Conservation (phyloP, 345 rosid genomes). For the Angophora floribunda region DNA sequence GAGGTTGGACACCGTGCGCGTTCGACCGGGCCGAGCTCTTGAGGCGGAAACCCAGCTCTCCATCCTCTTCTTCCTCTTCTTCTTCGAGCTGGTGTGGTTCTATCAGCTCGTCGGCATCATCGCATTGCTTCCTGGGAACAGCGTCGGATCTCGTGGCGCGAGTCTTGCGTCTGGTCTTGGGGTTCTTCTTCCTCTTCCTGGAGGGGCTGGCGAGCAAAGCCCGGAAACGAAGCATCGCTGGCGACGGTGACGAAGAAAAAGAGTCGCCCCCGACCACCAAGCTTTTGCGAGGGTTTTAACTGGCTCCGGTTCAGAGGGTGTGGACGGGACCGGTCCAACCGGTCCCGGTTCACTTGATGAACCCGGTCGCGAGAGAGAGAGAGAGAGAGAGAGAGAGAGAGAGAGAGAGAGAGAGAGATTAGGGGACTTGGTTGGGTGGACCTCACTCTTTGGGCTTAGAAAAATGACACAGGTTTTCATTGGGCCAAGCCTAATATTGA, state of each 20-base stretch:
- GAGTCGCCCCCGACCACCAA: not conserved
- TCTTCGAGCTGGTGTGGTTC: not conserved
- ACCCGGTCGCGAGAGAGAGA: not conserved
- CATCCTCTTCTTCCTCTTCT: conserved; percentile 22
- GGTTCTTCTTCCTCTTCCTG: conserved; percentile 11
- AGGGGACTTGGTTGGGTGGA: not conserved
- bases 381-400: not conserved
- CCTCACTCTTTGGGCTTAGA: not conserved
- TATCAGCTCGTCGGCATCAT: not conserved
- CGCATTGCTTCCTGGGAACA: conserved; percentile 2
- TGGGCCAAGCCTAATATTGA: not conserved
- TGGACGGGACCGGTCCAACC: not conserved
- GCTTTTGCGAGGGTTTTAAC: not conserved
- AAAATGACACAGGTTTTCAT: not conserved
- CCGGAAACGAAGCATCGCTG: not conserved
- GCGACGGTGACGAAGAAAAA: not conserved
- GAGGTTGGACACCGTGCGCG: conserved; percentile 72
- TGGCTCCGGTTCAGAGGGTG: not conserved
- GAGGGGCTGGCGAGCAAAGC: not conserved
- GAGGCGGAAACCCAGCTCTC: conserved; percentile 47
- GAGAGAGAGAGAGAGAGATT: not conserved
- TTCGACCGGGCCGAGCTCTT: conserved; percentile 44
- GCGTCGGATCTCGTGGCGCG: conserved; percentile 5
- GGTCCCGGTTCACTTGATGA: not conserved
- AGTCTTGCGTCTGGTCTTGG: not conserved